Percentiles rank a stretch among this genome's conserved stretches.
Conservation (phyloP, 306 rosid genomes). For the Vigna radiata region DNA sequence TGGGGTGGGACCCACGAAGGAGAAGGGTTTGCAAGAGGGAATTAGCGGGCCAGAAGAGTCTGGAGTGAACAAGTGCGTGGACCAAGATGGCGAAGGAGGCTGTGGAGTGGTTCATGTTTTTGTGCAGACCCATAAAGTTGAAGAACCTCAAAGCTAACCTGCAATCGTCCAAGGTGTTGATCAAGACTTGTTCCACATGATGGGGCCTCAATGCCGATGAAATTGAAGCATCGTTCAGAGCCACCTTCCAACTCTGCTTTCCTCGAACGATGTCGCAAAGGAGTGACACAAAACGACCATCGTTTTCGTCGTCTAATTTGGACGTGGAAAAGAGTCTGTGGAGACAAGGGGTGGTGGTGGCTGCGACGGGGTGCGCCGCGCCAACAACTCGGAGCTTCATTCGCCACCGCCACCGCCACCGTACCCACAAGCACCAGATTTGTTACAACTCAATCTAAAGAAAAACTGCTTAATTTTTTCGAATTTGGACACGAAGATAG, state of each 20-base stretch:
- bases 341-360: conserved; percentile 28
- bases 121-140: conserved; percentile 86
- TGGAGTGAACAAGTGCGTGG: conserved; percentile 65
- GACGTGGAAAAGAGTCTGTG: conserved; percentile 41
- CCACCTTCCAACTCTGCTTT: conserved; percentile 73
- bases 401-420: neutral
- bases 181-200: conserved; percentile 74
- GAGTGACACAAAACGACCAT: conserved; percentile 57
- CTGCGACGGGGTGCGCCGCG: conserved; percentile 27
- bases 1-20: conserved; percentile 66
- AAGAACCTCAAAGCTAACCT: conserved; percentile 88
- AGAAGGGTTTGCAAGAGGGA: conserved; percentile 82
- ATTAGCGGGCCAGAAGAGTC: conserved; percentile 79
- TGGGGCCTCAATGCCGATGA: conserved; percentile 60
- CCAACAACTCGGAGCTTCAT: conserved; percentile 58
- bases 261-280: conserved; percentile 75
- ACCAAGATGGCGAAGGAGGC: conserved; percentile 79
- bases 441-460: too few species aligned
- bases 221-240: conserved; percentile 61
- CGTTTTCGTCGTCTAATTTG: conserved; percentile 53
- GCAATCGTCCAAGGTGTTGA: conserved; percentile 62
- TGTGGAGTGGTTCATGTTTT: conserved; percentile 72
- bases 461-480: too few species aligned
- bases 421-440: too few species aligned
- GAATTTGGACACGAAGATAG: too few species aligned